Base-by-base conservation (phyloP, 495 filamentous ascomycete genomes). In the Cudoniella acicularis region DNA sequence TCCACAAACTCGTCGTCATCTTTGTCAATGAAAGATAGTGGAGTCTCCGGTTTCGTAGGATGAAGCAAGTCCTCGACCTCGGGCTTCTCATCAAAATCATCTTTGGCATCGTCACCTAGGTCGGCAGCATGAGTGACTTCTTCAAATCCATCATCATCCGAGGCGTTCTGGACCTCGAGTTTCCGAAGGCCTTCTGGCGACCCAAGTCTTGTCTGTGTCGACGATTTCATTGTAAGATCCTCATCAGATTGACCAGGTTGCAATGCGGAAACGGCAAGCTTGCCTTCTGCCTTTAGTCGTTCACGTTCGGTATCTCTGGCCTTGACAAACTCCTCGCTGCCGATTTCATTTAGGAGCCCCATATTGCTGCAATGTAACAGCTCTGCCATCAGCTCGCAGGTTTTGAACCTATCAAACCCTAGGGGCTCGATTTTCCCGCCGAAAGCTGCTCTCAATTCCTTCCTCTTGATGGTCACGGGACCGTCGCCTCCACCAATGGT, bases 351-450 rank as follows among this genome's bases (percentile, higher is more conserved):
- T 54, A 99, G 76, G 49, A 99, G 77, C 8, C 87, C 91, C 94
- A 99, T 99, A 66, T 99, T 99, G 74, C 95, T 98, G 74, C 94
- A 99, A 68, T 99, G 94, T 30, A 99, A 74, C 46, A 99, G 77
- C 67, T 99, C 94, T 1, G 94, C 94, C 95, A 99, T 98, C 63
- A 99, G 77, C 72, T 99, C 94, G 69, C 95, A 99, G 0, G 94
- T 96, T 78, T 99, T 99, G 78, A 99, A 99, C 10, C 94, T 80
- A 70, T 99, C 94, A 66, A 99, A 99, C 1, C 94, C 95, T 17
- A 99, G 77, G 8, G 95, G 93, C 73, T 99, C 92, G 56, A 98
- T 96, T 68, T 85, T 88, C 50, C 82, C 82, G 27, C 93, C 93
- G 77, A 93, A 99, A 1, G 94, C 93, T 6, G 87, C 87, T 60